phyloP scores from a whole-genome alignment of 192 early-diverging fungal genomes.

The Funneliformis mosseae region DNA sequence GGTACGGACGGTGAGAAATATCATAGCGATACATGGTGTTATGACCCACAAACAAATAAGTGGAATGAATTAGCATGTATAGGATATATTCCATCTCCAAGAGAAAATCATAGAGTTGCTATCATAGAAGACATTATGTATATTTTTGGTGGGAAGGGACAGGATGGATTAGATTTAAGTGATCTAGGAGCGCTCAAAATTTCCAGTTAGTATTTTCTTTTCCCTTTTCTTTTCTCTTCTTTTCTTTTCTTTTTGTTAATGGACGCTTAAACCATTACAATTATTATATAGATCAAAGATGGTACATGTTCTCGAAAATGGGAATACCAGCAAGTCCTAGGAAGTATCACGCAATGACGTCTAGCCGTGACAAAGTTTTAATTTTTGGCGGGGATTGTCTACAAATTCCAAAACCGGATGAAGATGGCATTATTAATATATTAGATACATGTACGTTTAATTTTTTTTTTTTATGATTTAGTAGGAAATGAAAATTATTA shows the following conservation, averaged over 20 bases:
- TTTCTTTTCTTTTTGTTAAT: not conserved
- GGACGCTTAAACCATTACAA: not conserved
- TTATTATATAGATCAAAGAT: not conserved
- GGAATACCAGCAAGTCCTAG: not conserved
- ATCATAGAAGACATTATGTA: conserved; percentile 56
- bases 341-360: conserved; percentile 16
- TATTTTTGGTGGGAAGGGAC: conserved; percentile 54
- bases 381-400: conserved; percentile 56
- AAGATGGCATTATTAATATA: conserved; percentile 40
- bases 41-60: conserved; percentile 42
- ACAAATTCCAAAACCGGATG: conserved; percentile 45
- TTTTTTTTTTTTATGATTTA: not conserved
- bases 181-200: conserved; percentile 58
- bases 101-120: conserved; percentile 41
- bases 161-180: conserved; percentile 45
- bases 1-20: conserved; percentile 50
- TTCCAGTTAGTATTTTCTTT: conserved; percentile 39
- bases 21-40: conserved; percentile 60
- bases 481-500: not conserved
- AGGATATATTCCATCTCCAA: conserved; percentile 49
- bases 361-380: conserved; percentile 48
- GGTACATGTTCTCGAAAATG: not conserved
- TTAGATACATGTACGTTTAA: conserved; percentile 53
- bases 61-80: conserved; percentile 49
- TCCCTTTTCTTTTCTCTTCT: not conserved